Percentiles rank a stretch among this genome's conserved stretches.
phyloP scores from a whole-genome alignment of 805 yeast species.

The Cephaloascus fragrans region DNA sequence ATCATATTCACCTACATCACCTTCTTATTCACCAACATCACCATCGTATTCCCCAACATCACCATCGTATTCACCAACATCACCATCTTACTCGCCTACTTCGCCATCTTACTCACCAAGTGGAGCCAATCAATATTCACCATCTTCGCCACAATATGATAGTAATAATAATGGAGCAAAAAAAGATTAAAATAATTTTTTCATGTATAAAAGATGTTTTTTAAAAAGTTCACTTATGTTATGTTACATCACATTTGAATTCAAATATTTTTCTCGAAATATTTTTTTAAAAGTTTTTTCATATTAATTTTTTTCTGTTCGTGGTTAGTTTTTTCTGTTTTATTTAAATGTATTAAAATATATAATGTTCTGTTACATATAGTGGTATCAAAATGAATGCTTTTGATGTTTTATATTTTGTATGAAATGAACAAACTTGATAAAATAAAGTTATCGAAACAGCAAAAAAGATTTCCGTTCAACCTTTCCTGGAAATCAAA shows the following conservation, averaged over 20 bases:
- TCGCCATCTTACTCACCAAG: no score
- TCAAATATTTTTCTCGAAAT: no score
- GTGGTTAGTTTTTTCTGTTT: not conserved
- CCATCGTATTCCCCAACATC: constrained; percentile 65
- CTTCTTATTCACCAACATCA: constrained; percentile 53
- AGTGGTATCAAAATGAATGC: no score
- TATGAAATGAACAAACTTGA: no score
- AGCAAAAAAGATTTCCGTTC: not conserved
- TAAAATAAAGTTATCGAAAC: no score
- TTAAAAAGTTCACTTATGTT: no score
- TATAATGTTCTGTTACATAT: not conserved
- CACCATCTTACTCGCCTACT: constrained; percentile 35
- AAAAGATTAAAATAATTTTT: constrained; percentile 5
- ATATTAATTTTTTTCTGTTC: no score
- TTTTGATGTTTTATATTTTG: no score
- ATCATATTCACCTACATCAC: constrained; percentile 69
- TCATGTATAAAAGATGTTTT: no score
- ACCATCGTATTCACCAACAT: constrained; percentile 59
- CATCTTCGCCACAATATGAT: constrained; percentile 26
- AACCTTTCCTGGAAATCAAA: constrained; percentile 53
- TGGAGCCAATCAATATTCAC: no score
- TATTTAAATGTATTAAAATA: not conserved
- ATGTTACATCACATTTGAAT: no score
- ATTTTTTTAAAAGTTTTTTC: no score
- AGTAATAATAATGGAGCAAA: constrained; percentile 1